Base-by-base conservation (phyloP, 495 filamentous ascomycete species). In the Hyaloscypha bicolor region DNA sequence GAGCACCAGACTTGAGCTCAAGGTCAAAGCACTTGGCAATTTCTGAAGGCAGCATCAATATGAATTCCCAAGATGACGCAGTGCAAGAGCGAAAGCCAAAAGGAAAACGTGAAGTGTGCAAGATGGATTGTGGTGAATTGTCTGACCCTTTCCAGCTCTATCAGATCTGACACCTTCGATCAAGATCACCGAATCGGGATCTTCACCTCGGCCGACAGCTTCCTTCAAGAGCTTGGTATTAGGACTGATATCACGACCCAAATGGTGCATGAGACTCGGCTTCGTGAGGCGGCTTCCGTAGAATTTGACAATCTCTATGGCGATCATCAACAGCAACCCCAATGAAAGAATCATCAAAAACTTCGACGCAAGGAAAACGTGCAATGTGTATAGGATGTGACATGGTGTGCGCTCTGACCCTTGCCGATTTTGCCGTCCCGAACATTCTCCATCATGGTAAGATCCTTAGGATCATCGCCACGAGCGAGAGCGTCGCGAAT, bases 1-100 rank as follows among this genome's bases (percentile, higher is more conserved):
- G 55, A 37, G 60, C 56, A 32, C 55, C 12, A 25, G 22, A 33
- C 14, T 60, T 69, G 5, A 61, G 45, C 2, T 56, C 55, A 2
- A 30, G n/a, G 33, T 62, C 67, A 56, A 37, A 69, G 58, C 57
- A 59, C 22, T 55, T 67, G 2, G 58, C 64, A 29, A 62, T 62
- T 19, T 61, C 64, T 67, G 25, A 30, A 25, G 3, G 3, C 30
- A 30, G 16, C n/a, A 45, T 56, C 48, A 59, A 66, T 48, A 60
- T 25, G 5, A 56, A 30, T 56, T 29, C 3, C 21, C 53, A 56
- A 29, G 29, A 9, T 25, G 22, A 29, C 21, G 19, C 30, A n/a
- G 25, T 25, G 55, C 12, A 9, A 8, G 19, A 9, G 11, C 3
- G 32, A 31, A 59, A 59, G 9, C 1, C 51, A 57, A 29, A 64